Conservation (phyloP, 2,329 filamentous ascomycete species). For the Hypoxylon sp. region DNA sequence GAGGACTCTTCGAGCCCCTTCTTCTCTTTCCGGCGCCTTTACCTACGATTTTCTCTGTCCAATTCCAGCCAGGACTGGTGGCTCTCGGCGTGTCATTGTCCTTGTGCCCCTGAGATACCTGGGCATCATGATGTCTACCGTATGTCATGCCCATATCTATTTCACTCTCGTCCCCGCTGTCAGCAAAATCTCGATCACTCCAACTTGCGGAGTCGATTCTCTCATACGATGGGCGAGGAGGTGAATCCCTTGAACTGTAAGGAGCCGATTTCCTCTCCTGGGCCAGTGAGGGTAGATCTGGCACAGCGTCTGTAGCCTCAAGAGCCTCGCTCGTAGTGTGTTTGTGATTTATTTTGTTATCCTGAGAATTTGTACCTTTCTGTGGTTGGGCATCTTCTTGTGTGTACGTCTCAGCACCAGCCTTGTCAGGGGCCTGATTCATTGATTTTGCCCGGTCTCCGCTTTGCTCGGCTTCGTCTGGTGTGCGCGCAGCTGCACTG, state of each 20-base stretch:
- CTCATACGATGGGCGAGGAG: conserved; percentile 50
- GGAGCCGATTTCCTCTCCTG: conserved; percentile 43
- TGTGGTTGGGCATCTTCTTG: conserved; percentile 53
- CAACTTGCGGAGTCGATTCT: conserved; percentile 71
- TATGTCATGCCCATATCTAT: conserved; percentile 53
- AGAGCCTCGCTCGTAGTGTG: conserved; percentile 53
- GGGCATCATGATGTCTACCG: conserved; percentile 34
- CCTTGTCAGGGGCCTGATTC: conserved; percentile 68
- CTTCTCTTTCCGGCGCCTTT: conserved; percentile 52
- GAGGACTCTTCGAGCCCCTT: conserved; percentile 42
- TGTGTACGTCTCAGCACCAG: conserved; percentile 75
- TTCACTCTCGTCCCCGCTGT: conserved; percentile 65
- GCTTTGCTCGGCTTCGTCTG: conserved; percentile 77
- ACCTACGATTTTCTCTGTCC: conserved; percentile 62
- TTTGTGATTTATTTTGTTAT: conserved; percentile 31
- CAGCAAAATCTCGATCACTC: conserved; percentile 76
- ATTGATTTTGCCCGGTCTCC: conserved; percentile 77
- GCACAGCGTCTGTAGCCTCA: conserved; percentile 63
- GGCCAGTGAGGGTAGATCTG: conserved; percentile 59
- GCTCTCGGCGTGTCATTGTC: conserved; percentile 38
- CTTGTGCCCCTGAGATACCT: conserved; percentile 35
- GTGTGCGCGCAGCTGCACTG: conserved; percentile 73
- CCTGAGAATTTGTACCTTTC: conserved; percentile 12
- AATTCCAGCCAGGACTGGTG: conserved; percentile 57
- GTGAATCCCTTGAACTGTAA: conserved; percentile 48